These are phyloP conservation scores for Gracilaria domingensis DNA, from an alignment of 23 red algal species.

Conservation along the genomic window DNA sequence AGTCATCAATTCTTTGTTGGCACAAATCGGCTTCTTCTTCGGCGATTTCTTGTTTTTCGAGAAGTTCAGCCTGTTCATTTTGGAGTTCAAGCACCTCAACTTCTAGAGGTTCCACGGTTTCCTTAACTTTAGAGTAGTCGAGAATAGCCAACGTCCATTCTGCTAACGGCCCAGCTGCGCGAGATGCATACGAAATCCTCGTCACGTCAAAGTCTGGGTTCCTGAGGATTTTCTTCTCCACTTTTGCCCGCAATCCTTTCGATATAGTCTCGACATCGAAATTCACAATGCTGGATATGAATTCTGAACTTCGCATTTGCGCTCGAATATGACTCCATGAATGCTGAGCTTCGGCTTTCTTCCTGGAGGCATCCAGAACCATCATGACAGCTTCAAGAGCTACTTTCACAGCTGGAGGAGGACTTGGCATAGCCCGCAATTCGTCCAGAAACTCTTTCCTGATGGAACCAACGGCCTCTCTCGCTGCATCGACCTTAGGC, in stretches of 20 bases:
- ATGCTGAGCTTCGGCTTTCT: constrained; percentile 10
- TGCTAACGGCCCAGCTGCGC: constrained; percentile 70
- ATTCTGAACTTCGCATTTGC: constrained; percentile 70
- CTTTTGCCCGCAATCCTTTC: constrained; percentile 6
- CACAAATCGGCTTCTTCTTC: constrained; percentile 18
- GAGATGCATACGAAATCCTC: constrained; percentile 56
- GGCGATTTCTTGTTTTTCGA: constrained; percentile 61
- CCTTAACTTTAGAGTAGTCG: constrained; percentile 55
- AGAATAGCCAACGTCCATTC: constrained; percentile 74
- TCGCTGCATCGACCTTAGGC: constrained; percentile 68
- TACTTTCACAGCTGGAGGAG: constrained; percentile 63
- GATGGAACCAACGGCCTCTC: constrained; percentile 66
- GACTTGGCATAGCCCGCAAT: constrained; percentile 77
- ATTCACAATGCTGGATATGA: constrained; percentile 69
- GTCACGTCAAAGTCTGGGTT: constrained; percentile 59
- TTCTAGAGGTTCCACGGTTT: constrained; percentile 60
- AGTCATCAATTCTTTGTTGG: constrained; percentile 64
- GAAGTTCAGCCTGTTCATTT: constrained; percentile 51
- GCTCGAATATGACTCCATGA: constrained; percentile 63
- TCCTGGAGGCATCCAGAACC: constrained; percentile 59
- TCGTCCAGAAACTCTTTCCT: constrained; percentile 76
- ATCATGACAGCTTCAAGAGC: constrained; percentile 74
- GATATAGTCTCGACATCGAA: constrained; percentile 53
- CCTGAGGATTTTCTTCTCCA: constrained; percentile 57
- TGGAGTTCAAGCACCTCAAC: constrained; percentile 62